phyloP scores from a whole-genome alignment of 2,329 filamentous ascomycete species.

The Cordyceps militaris region DNA sequence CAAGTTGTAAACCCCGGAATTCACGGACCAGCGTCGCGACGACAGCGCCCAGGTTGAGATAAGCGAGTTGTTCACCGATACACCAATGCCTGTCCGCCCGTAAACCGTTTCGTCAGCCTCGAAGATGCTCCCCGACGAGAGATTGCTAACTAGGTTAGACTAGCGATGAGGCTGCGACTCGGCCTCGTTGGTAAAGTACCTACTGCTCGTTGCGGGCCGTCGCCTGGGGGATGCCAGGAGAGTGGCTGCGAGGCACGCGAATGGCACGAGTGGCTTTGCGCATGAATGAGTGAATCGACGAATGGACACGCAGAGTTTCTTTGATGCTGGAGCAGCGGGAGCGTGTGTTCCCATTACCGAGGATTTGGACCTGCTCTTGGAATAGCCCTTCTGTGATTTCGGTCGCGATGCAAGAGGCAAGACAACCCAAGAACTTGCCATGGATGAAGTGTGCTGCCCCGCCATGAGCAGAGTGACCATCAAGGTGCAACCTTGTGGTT shows the following conservation, averaged over 20 bases:
- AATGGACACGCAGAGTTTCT: constrained; percentile 65
- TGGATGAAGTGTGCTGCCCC: constrained; percentile 73
- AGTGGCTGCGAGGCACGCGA: constrained; percentile 45
- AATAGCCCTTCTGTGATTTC: constrained; percentile 65
- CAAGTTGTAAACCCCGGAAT: constrained; percentile 51
- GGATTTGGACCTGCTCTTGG: constrained; percentile 52
- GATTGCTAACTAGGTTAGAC: constrained; percentile 20
- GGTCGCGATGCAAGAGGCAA: constrained; percentile 65
- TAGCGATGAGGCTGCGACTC: constrained; percentile 27
- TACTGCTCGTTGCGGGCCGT: constrained; percentile 42
- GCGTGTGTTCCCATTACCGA: constrained; percentile 31
- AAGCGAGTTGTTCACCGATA: constrained; percentile 71
- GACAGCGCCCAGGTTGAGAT: constrained; percentile 61
- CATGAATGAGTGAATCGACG: constrained; percentile 67
- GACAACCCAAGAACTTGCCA: constrained; percentile 71
- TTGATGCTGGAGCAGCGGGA: constrained; percentile 38
- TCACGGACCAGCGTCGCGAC: constrained; percentile 54
- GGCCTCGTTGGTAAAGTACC: constrained; percentile 45
- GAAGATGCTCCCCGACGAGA: constrained; percentile 10
- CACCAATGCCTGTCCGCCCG: constrained; percentile 67
- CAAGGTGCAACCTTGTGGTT: constrained; percentile 73
- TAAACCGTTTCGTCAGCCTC: constrained; percentile 35
- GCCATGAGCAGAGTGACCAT: constrained; percentile 85
- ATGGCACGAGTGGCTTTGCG: constrained; percentile 64
- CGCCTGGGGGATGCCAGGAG: constrained; percentile 37